These are phyloP conservation scores for Lavandula angustifolia DNA, from an alignment of 257 asterid genomes.

Conservation along the genomic window DNA sequence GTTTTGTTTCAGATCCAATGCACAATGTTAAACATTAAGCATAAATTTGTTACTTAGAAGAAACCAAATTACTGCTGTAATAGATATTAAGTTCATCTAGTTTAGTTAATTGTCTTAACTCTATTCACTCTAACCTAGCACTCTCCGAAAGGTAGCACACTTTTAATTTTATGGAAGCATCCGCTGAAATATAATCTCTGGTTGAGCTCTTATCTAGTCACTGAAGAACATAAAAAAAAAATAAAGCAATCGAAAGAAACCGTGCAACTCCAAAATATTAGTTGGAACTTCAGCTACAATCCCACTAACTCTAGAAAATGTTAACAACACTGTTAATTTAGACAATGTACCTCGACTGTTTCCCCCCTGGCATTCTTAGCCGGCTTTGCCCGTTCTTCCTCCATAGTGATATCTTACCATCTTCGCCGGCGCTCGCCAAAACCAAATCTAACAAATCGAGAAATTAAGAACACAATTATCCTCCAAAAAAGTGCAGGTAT, in stretches of 20 bases:
- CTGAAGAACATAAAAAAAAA: background rate
- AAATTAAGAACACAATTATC: background rate
- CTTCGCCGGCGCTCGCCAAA: constrained; percentile 92
- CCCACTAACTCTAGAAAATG: background rate
- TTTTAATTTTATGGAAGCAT: constrained; percentile 1
- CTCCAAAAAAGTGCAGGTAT: background rate
- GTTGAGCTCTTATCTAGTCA: constrained; percentile 4
- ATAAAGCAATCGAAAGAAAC: background rate
- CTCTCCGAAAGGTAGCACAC: background rate
- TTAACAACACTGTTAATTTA: constrained; percentile 13
- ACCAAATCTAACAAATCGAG: constrained; percentile 67
- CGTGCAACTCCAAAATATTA: background rate
- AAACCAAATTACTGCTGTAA: constrained; percentile 9
- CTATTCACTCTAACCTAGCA: no score
- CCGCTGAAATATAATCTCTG: constrained; percentile 3
- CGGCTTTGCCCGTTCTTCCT: constrained; percentile 79
- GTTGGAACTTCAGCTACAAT: constrained; percentile 14
- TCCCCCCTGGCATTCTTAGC: constrained; percentile 64
- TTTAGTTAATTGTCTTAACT: constrained; percentile 1
- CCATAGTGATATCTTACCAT: constrained; percentile 77
- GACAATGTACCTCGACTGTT: constrained; percentile 68
- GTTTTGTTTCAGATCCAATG: constrained; percentile 21
- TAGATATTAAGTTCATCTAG: constrained; percentile 3
- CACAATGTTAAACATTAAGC: constrained; percentile 4
- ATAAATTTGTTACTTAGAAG: constrained; percentile 6